These are phyloP conservation scores for Penstemon davidsonii DNA, from an alignment of 257 asterid species.

Conservation along the genomic window DNA sequence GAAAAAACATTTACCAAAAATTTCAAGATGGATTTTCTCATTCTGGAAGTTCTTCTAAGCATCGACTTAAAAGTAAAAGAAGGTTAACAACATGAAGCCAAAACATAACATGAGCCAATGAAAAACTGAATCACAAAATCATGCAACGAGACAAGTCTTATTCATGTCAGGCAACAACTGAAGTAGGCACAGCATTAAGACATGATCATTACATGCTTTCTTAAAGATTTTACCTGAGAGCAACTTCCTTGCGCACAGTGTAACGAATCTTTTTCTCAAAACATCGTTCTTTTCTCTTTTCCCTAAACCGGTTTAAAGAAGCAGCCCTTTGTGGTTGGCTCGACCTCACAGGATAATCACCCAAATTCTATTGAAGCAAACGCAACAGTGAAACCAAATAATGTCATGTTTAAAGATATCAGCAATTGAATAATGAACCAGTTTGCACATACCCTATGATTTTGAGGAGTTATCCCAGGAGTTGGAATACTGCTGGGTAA, in stretches of 20 bases:
- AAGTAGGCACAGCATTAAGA: not conserved
- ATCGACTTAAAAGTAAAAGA: not conserved
- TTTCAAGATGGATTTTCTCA: not conserved
- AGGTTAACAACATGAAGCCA: not conserved
- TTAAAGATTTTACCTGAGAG: constrained; percentile 64
- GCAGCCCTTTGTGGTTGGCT: constrained; percentile 93
- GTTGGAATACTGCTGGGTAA: constrained; percentile 71
- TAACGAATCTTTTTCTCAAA: constrained; percentile 93
- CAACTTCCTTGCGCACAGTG: constrained; percentile 96
- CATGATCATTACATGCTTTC: not conserved
- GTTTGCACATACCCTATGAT: constrained; percentile 52
- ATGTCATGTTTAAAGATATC: constrained; percentile 1
- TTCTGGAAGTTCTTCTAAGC: not conserved
- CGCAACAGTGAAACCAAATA: constrained; percentile 19
- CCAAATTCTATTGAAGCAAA: constrained; percentile 49
- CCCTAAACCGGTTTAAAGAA: constrained; percentile 87
- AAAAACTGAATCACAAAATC: not conserved
- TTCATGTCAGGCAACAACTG: not conserved
- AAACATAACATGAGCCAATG: not conserved
- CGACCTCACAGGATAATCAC: constrained; percentile 70
- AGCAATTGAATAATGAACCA: constrained; percentile 16
- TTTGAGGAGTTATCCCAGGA: constrained; percentile 62
- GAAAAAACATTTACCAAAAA: not conserved
- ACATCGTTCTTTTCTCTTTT: constrained; percentile 91
- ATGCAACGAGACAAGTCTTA: not conserved